Percentiles rank a stretch among this genome's conserved stretches.
Evolutionary conservation across 2,329 filamentous ascomycete species (phyloP).

Genomic region (Neonectria punicea): DNA sequence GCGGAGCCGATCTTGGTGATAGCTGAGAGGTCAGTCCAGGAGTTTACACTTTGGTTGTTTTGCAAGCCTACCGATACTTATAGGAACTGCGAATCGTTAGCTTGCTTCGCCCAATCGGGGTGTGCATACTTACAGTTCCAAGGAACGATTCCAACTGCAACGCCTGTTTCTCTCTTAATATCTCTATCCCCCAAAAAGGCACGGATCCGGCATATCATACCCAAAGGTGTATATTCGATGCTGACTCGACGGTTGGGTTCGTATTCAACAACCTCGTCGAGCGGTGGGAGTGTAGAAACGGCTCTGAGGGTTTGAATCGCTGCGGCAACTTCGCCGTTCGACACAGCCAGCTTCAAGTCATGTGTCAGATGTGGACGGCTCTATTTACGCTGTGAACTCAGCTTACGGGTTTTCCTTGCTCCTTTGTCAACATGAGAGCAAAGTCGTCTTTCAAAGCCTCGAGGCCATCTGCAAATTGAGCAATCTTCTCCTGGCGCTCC

Average conservation of each 20-base stretch:
- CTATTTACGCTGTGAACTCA: slow-evolving; percentile 16
- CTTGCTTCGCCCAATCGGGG: slow-evolving; percentile 46
- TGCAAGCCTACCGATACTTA: neutral
- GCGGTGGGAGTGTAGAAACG: too few relatives aligned
- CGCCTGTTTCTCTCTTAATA: slow-evolving; percentile 14
- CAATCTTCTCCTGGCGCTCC: neutral
- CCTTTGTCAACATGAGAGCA: neutral
- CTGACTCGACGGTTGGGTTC: slow-evolving; percentile 39
- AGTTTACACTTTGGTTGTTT: too few relatives aligned
- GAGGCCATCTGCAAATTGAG: neutral
- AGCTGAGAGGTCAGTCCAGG: slow-evolving; percentile 43
- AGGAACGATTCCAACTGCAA: slow-evolving; percentile 59
- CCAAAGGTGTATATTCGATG: slow-evolving; percentile 53
- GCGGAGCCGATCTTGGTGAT: slow-evolving; percentile 66
- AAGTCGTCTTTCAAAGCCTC: neutral
- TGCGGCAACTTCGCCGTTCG: neutral
- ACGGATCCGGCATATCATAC: neutral
- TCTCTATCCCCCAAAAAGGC: too few relatives aligned
- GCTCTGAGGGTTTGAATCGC: neutral
- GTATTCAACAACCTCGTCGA: too few relatives aligned
- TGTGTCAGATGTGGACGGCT: neutral
- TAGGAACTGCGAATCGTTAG: neutral
- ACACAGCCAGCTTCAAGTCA: neutral
- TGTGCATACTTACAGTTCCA: slow-evolving; percentile 56
- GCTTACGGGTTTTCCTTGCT: slow-evolving; percentile 4